Evolutionary conservation across 2,329 filamentous ascomycete genomes (phyloP).

Genomic region (Plectosphaerella plurivora): DNA sequence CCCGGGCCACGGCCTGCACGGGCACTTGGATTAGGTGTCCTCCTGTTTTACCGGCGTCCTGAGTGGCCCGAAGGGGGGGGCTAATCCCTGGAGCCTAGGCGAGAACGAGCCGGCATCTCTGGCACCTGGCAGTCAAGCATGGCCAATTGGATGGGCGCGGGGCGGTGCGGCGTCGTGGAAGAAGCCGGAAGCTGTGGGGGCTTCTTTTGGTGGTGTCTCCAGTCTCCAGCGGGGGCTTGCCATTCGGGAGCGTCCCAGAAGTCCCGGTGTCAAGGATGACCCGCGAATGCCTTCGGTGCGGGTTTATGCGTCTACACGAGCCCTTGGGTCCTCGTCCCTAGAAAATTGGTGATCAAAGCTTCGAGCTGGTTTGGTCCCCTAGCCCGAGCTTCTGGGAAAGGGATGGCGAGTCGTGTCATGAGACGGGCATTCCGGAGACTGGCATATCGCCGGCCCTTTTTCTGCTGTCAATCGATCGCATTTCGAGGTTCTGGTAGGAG

Average conservation of each 20-base stretch:
- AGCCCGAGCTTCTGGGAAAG: too few species aligned
- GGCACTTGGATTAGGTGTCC: too few species aligned
- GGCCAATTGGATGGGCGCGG: conserved; percentile 1
- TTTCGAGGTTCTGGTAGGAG: not conserved
- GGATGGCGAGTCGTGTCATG: not conserved
- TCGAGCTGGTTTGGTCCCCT: not conserved
- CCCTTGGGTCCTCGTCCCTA: not conserved
- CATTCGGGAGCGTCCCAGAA: conserved; percentile 3
- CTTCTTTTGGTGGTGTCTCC: not conserved
- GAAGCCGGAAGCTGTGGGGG: conserved; percentile 4
- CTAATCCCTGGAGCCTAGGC: not conserved
- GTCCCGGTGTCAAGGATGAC: not conserved
- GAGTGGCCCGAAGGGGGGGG: too few species aligned
- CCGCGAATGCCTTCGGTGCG: not conserved
- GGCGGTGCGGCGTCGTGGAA: not conserved
- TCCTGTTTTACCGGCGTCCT: too few species aligned
- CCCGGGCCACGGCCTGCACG: too few species aligned
- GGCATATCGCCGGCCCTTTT: not conserved
- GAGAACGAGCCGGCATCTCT: conserved; percentile 1
- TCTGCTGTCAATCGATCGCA: not conserved
- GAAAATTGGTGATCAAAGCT: not conserved
- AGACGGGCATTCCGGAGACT: not conserved
- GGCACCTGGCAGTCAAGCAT: not conserved
- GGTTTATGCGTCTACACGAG: not conserved
- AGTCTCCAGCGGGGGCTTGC: not conserved